phyloP scores from a whole-genome alignment of 2,329 filamentous ascomycete species.

The Sporothrix pseudoabietina region DNA sequence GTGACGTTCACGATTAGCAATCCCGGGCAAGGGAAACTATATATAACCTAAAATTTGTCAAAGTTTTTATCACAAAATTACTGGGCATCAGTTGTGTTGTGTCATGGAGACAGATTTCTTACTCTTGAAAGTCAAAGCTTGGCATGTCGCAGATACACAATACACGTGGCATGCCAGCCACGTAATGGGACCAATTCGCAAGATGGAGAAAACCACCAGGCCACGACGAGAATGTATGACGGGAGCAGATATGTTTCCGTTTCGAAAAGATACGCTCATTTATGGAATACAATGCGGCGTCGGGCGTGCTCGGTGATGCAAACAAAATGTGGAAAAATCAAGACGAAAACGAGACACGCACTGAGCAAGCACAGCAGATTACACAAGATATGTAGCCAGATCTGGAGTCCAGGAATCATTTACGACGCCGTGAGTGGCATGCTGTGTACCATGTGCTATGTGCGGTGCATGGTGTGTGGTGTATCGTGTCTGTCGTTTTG shows the following conservation, averaged over 20 bases:
- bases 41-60: neutral
- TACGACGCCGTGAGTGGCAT: neutral
- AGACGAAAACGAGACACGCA: neutral
- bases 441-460: neutral
- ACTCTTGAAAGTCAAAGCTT: neutral
- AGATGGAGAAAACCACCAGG: neutral
- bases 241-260: neutral
- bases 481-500: neutral
- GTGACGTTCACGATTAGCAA: neutral
- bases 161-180: neutral
- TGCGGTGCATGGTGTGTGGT: neutral
- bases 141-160: too few species aligned
- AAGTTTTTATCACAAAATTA: neutral
- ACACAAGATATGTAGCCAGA: neutral
- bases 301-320: neutral
- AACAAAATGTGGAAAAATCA: neutral
- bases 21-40: neutral
- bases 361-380: neutral
- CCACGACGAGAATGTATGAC: neutral
- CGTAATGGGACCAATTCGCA: neutral
- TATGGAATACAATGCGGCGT: neutral
- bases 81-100: neutral
- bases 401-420: neutral
- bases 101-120: neutral
- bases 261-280: too few species aligned